Percentiles rank a stretch among this genome's conserved stretches.
These are phyloP conservation scores for Cystoisospora suis DNA, from an alignment of 169 alveolate species.

Conservation along the genomic window DNA sequence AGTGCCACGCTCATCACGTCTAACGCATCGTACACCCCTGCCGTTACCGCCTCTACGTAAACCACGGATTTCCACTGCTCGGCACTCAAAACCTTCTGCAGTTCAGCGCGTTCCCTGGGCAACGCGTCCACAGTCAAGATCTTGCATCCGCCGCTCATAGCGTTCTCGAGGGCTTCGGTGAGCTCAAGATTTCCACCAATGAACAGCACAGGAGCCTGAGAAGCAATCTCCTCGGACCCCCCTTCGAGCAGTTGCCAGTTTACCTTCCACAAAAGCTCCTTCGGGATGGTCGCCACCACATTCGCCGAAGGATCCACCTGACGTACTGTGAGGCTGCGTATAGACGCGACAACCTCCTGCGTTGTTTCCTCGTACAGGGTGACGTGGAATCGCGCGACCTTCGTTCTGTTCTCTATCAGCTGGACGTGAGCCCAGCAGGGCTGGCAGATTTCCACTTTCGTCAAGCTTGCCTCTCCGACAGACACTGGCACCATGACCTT, in stretches of 20 bases:
- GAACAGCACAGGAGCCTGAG: conserved; percentile 39
- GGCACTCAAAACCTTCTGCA: conserved; percentile 49
- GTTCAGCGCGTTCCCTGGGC: conserved; percentile 40
- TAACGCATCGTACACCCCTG: conserved; percentile 63
- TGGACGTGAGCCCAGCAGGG: conserved; percentile 65
- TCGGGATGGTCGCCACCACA: conserved; percentile 68
- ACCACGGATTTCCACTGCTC: conserved; percentile 52
- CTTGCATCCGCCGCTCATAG: conserved; percentile 47
- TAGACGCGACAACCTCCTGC: conserved; percentile 47
- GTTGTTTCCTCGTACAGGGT: conserved; percentile 48
- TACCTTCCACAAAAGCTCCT: conserved; percentile 68
- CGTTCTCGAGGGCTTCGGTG: conserved; percentile 53
- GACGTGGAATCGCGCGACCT: conserved; percentile 54
- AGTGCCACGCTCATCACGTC: conserved; percentile 58
- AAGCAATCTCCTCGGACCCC: conserved; percentile 11
- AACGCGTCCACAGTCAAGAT: conserved; percentile 54
- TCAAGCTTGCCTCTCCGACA: conserved; percentile 64
- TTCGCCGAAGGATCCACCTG: conserved; percentile 61
- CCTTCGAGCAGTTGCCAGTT: conserved; percentile 50
- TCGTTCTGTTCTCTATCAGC: conserved; percentile 37
- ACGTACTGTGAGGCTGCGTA: conserved; percentile 52
- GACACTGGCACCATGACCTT: conserved; percentile 77
- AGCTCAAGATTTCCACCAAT: conserved; percentile 63
- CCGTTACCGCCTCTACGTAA: conserved; percentile 62
- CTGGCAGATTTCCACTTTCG: conserved; percentile 42